These are phyloP conservation scores for Orbilia blumenaviensis DNA, from an alignment of 2,329 filamentous ascomycete genomes.

Conservation along the genomic window DNA sequence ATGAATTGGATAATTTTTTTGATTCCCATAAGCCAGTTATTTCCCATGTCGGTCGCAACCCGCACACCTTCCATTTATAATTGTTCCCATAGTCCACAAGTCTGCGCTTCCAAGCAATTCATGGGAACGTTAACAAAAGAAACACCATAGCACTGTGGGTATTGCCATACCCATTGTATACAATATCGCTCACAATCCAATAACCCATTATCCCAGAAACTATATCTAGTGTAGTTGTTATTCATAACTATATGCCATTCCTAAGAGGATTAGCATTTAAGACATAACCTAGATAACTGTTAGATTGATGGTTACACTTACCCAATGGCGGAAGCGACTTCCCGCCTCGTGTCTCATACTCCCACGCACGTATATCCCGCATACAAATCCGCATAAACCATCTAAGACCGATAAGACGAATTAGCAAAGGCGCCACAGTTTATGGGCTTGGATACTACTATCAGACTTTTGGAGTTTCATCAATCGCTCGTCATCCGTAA, in stretches of 20 bases:
- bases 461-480: not conserved
- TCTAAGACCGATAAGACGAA: slow-evolving; percentile 4
- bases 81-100: no score
- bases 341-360: not conserved
- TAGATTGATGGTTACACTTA: not conserved
- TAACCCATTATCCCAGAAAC: not conserved
- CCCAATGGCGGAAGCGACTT: slow-evolving; percentile 21
- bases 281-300: not conserved
- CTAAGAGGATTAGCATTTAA: not conserved
- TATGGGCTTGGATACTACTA: not conserved
- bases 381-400: slow-evolving; percentile 16
- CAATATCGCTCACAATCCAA: not conserved
- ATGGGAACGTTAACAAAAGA: no score
- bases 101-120: no score
- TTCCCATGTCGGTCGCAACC: no score
- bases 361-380: slow-evolving; percentile 1
- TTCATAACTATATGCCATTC: not conserved
- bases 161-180: no score
- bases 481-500: no score
- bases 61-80: no score
- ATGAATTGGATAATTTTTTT: not conserved
- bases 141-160: no score
- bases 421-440: not conserved
- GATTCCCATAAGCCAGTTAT: not conserved
- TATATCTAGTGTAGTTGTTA: not conserved